These are phyloP conservation scores for Podila epicladia DNA, from an alignment of 192 early-diverging fungal species.

Conservation along the genomic window DNA sequence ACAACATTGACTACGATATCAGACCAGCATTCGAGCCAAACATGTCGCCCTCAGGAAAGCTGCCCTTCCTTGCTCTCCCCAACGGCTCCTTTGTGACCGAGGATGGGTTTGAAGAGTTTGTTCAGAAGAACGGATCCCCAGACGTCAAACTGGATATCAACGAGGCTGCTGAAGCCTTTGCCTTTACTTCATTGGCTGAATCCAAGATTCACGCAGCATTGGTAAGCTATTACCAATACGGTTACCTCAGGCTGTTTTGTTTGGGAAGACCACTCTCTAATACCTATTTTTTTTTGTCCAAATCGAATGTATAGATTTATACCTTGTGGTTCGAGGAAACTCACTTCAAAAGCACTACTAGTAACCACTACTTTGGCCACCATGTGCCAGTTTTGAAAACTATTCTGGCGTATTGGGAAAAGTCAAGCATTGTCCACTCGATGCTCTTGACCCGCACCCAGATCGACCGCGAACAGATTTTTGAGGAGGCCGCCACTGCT, in stretches of 20 bases:
- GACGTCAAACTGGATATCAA: slow-evolving; percentile 8
- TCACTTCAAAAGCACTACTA: slow-evolving; percentile 40
- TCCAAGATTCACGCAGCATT: slow-evolving; percentile 46
- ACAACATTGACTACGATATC: slow-evolving; percentile 37
- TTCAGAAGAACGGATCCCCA: slow-evolving; percentile 28
- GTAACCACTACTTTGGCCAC: slow-evolving; percentile 47
- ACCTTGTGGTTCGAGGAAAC: slow-evolving; percentile 46
- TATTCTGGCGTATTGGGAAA: slow-evolving; percentile 22
- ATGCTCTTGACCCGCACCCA: slow-evolving; percentile 49
- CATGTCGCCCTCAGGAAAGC: slow-evolving; percentile 44
- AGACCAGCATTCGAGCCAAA: slow-evolving; percentile 38
- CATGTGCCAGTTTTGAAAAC: slow-evolving; percentile 19
- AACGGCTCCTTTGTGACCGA: slow-evolving; percentile 25
- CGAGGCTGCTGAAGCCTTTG: slow-evolving; percentile 40
- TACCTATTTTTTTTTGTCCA: too few species aligned
- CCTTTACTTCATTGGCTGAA: slow-evolving; percentile 37
- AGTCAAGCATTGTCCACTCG: slow-evolving; percentile 27
- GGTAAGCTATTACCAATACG: slow-evolving; percentile 1
- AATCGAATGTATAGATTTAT: slow-evolving; percentile 18
- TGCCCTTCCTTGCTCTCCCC: slow-evolving; percentile 38
- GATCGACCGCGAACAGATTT: slow-evolving; percentile 46
- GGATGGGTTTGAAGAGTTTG: slow-evolving; percentile 33
- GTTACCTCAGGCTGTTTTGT: too few species aligned
- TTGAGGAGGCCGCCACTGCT: slow-evolving; percentile 38
- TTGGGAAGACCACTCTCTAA: too few species aligned